A percentile compares a stretch with the other conserved stretches of the same genome.
Evolutionary conservation across 1,139 yeast genomes (phyloP).

Genomic region (Zygosaccharomyces sapae): DNA sequence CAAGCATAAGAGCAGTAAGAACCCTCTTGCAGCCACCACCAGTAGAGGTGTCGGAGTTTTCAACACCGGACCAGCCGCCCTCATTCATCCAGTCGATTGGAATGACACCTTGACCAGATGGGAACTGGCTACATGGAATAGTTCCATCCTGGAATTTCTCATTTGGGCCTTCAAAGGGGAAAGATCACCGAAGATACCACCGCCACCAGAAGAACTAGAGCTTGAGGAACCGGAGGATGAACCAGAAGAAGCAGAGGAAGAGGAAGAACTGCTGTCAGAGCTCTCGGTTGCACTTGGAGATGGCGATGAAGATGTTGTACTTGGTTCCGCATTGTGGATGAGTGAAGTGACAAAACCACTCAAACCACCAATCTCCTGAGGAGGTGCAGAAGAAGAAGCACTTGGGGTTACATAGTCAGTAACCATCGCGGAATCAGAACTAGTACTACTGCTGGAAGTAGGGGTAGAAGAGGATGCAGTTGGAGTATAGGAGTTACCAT

Average conservation of each 20-base stretch:
- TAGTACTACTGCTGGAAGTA: constrained; percentile 24
- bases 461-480: constrained; percentile 24
- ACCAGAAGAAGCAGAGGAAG: constrained; percentile 21
- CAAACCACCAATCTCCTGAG: neutral
- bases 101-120: constrained; percentile 71
- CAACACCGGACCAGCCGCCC: constrained; percentile 75
- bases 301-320: constrained; percentile 15
- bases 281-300: constrained; percentile 26
- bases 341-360: constrained; percentile 2
- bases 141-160: constrained; percentile 60
- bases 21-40: constrained; percentile 69
- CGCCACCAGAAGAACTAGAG: no score
- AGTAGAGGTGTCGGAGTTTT: constrained; percentile 56
- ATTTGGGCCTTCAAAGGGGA: constrained; percentile 49
- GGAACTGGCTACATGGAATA: constrained; percentile 56
- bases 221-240: constrained; percentile 29
- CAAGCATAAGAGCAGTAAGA: constrained; percentile 82
- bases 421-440: constrained; percentile 33
- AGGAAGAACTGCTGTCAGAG: constrained; percentile 45
- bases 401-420: constrained; percentile 33
- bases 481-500: constrained; percentile 44
- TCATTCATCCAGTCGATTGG: constrained; percentile 53
- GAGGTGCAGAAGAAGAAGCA: constrained; percentile 24
- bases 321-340: constrained; percentile 1
- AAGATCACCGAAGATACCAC: constrained; percentile 54